Evolutionary conservation across 345 rosid species (phyloP), one percentile per base, ranked within the genome.

Genomic region (Dipteronia dyeriana): DNA sequence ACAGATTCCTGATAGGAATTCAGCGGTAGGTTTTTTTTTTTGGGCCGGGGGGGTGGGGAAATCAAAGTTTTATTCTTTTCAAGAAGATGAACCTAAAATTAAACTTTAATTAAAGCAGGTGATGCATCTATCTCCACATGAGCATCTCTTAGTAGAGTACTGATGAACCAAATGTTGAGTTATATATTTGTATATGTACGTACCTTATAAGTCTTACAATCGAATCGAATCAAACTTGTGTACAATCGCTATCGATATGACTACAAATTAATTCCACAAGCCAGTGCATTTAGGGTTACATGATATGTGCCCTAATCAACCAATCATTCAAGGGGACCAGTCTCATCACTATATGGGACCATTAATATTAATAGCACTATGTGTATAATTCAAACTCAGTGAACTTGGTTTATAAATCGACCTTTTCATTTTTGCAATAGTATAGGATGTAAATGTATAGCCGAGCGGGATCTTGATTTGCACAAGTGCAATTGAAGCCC

Each of bases 121-220:
- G 85, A 74, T 79, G 73, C 68, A 76, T 29, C 63, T 29, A 23
- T 41, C 68, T 29, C 23, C 39, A 29, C 63, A 22, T 62, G 75
- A 61, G 38, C 38, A 34, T 34, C 38, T 34, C 4, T 34, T 34
- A 34, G 38, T 31, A 31, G 38, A 31, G 5, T 31, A 31, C 3
- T 31, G 60, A 68, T 54, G 53, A 75, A 47, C 67, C 79, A 76
- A 74, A 34, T 34, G 38, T 34, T 34, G 38, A 34, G 38, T 34
- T 34, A 6, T 73, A 56, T 34, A 62, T 6, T 34, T 34, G 38
- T 73, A 56, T 34, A 62, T 6, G 70, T 69, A 64, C 9, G 59
- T 53, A n/a, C 66, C 7, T 23, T 41, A 34, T 61, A 5, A 23
- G 70, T 66, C 74, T 23, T 29, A 53, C 13, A 20, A 25, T 59